Percentiles rank a stretch among this genome's conserved stretches.
phyloP scores from a whole-genome alignment of 225 moss, liverwort and hornwort genomes.

The Anthoceros angustus region DNA sequence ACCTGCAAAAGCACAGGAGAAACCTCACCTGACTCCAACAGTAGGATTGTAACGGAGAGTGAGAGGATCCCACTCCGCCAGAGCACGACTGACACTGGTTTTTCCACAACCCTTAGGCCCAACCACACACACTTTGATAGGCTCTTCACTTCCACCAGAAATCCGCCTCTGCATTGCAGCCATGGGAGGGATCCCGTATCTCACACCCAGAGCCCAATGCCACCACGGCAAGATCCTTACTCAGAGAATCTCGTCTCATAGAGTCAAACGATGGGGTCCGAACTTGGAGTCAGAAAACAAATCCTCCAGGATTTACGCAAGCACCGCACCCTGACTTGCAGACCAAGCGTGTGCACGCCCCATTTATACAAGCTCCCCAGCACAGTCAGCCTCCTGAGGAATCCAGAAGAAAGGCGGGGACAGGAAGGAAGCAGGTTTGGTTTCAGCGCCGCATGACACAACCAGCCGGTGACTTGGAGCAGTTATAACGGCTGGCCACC shows the following conservation, averaged over 20 bases:
- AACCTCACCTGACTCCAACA: conserved; percentile 13
- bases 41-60: conserved; percentile 16
- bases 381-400: not conserved
- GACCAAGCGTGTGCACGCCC: not conserved
- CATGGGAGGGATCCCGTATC: not conserved
- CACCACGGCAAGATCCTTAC: not conserved
- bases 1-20: not conserved
- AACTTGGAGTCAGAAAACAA: no score
- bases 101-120: conserved; percentile 22
- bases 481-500: conserved; percentile 1
- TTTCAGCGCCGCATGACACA: not conserved
- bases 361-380: not conserved
- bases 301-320: no score
- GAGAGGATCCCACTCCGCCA: conserved; percentile 23
- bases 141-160: not conserved
- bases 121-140: conserved; percentile 19
- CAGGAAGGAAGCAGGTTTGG: not conserved
- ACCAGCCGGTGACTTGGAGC: not conserved
- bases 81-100: conserved; percentile 13
- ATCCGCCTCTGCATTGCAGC: not conserved
- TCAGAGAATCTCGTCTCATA: not conserved
- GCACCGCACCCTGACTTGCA: not conserved
- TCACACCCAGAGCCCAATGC: not conserved
- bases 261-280: no score
- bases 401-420: not conserved